Percentiles rank a stretch among this genome's conserved stretches.
phyloP scores from a whole-genome alignment of 1,284 basidiomycete species.

The Albatrellus sp. region DNA sequence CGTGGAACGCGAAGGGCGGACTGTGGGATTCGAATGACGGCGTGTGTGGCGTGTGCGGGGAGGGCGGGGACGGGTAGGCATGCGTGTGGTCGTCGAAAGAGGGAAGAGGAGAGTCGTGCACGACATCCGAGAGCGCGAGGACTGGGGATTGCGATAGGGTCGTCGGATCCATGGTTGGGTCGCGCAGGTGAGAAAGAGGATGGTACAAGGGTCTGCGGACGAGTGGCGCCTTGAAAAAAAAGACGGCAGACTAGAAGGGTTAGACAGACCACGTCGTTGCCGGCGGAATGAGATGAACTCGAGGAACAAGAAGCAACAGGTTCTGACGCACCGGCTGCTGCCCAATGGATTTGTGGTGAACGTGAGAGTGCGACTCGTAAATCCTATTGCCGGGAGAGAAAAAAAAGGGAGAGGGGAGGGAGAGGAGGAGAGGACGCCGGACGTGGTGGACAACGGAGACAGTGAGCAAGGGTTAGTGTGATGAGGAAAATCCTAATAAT shows the following conservation, averaged over 20 bases:
- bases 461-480: too few relatives aligned
- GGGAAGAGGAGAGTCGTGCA: conserved; percentile 43
- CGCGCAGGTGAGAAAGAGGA: not conserved
- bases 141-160: conserved; percentile 22
- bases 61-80: conserved; percentile 8
- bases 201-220: not conserved
- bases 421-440: too few relatives aligned
- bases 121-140: conserved; percentile 66
- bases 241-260: not conserved
- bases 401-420: too few relatives aligned
- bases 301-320: too few relatives aligned
- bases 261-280: too few relatives aligned
- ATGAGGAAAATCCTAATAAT: too few relatives aligned
- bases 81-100: conserved; percentile 25
- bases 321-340: too few relatives aligned
- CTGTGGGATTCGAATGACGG: conserved; percentile 1
- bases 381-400: too few relatives aligned
- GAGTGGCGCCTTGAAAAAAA: not conserved
- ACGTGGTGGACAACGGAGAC: too few relatives aligned
- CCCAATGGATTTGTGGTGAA: too few relatives aligned
- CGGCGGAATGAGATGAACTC: too few relatives aligned
- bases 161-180: conserved; percentile 30
- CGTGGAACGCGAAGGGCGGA: conserved; percentile 3
- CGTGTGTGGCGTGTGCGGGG: conserved; percentile 18
- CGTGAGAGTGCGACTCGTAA: too few relatives aligned